Conservation (phyloP, 1,139 yeast genomes). For the Blastobotrys persicus region DNA sequence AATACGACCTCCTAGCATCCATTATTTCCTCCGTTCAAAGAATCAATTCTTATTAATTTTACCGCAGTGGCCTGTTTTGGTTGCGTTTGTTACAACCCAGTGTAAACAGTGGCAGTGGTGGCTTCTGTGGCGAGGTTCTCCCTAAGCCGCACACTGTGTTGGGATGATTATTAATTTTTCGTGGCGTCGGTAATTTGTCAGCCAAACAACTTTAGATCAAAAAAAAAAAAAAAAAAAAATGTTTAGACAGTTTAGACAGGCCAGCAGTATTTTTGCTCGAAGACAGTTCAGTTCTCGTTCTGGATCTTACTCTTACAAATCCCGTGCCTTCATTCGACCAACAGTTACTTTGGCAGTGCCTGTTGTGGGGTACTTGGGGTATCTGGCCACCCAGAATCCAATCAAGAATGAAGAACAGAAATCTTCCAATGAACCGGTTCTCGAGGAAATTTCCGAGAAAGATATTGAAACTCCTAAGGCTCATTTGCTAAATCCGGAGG, state of each 20-base stretch:
- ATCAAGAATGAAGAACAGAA: conserved; percentile 15
- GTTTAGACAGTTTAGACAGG: conserved; percentile 4
- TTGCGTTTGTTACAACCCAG: no score
- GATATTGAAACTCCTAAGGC: conserved; percentile 11
- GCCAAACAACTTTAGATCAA: conserved; percentile 1
- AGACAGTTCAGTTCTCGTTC: conserved; percentile 6
- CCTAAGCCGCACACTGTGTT: not conserved
- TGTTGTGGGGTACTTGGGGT: conserved; percentile 15
- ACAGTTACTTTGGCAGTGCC: conserved; percentile 12
- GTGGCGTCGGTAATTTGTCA: conserved; percentile 1
- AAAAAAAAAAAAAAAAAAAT: not conserved
- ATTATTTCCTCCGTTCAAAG: no score
- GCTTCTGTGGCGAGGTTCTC: not conserved
- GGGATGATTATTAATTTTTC: not conserved
- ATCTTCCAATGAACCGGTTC: not conserved
- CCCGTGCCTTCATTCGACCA: conserved; percentile 8
- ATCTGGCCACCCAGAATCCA: conserved; percentile 12
- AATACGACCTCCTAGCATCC: no score
- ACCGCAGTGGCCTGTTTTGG: no score
- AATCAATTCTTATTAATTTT: no score
- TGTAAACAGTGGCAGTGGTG: not conserved
- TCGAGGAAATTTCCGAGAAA: conserved; percentile 7
- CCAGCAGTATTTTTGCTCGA: conserved; percentile 6
- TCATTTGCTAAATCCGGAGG: conserved; percentile 1
- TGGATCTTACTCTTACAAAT: not conserved